A percentile compares a stretch with the other conserved stretches of the same genome.
phyloP scores from a whole-genome alignment of 768 basidiomycete species.

The Exidia glandulosa region DNA sequence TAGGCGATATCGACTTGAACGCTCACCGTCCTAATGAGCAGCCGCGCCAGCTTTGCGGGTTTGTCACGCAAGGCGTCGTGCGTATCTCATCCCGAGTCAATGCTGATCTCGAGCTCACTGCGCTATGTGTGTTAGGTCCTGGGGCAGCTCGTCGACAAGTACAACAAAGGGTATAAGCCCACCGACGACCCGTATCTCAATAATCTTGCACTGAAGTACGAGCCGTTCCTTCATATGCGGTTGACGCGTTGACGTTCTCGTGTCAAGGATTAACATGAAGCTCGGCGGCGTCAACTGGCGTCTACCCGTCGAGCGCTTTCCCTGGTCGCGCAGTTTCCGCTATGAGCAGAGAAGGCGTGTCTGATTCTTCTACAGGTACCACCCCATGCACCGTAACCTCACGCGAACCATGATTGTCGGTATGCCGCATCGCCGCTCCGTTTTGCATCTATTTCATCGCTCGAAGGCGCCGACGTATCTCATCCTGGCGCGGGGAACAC shows the following conservation, averaged over 20 bases:
- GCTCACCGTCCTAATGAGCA: constrained; percentile 36
- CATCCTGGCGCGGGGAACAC: constrained; percentile 43
- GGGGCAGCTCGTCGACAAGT: too few relatives aligned
- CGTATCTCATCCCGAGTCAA: too few relatives aligned
- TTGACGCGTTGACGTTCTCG: not conserved
- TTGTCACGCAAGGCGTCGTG: too few relatives aligned
- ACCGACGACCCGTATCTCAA: too few relatives aligned
- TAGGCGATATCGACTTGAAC: constrained; percentile 36
- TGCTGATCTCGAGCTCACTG: too few relatives aligned
- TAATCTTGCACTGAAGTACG: not conserved
- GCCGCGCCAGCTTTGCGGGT: too few relatives aligned
- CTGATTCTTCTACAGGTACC: not conserved
- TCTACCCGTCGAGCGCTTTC: not conserved
- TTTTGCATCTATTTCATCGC: too few relatives aligned
- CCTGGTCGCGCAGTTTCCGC: not conserved
- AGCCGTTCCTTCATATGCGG: not conserved
- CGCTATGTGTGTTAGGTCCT: too few relatives aligned
- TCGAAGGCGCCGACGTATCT: constrained; percentile 31
- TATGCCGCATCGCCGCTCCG: too few relatives aligned
- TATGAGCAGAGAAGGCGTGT: not conserved
- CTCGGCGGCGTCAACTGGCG: not conserved
- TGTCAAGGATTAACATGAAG: not conserved
- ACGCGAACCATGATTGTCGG: not conserved
- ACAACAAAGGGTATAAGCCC: too few relatives aligned
- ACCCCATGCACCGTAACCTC: not conserved